Evolutionary conservation across 1,284 basidiomycete species (phyloP), one percentile per base, ranked within the genome.

Genomic region (Puccinia polysora): DNA sequence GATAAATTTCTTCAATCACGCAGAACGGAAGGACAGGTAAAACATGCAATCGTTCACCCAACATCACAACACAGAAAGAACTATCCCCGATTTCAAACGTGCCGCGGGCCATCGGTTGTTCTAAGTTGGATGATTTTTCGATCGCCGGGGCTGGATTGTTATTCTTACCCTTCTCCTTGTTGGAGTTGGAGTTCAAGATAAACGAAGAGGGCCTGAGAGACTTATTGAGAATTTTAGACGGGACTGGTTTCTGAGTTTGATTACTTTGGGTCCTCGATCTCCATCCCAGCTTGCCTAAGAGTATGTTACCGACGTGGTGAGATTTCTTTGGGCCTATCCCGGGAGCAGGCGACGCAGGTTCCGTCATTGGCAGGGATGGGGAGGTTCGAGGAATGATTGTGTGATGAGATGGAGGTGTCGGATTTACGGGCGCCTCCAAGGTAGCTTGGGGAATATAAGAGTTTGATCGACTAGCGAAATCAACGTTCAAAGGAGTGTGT

Each of bases 1-100:
- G 50, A 43, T 65, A 65, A 8, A 65, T 65, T 30, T 65, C 64
- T 65, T 65, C 64, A 28, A 65, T 65, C 36, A 65, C 64, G 23
- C 25, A 38, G 50, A 65, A 65, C 7, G 50, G 47, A n/a, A 65
- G 38, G 28, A 55, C 30, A 12, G 64, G 64, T 23, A 65, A 55
- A 43, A 65, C 64, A 36, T 65, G 64, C 12, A 53, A 43, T n/a
- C 64, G 49, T 4, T 52, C 49, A 18, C 64, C 63, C 34, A 65
- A 52, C 34, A 32, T 36, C 4, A 65, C 52, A 2, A 65, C 64
- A 14, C 64, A 55, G 28, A 36, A 25, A 10, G 64, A 65, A 23
- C 40, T 23, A 36, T 65, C 43, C 64, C 50, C 53, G 0, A 10
- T 40, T 55, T 65, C 64, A 28, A 65, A 55, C 25, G 18, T 52